Evolutionary conservation across 805 yeast species (phyloP).

Genomic region (Cyberlindnera galapagoensis): DNA sequence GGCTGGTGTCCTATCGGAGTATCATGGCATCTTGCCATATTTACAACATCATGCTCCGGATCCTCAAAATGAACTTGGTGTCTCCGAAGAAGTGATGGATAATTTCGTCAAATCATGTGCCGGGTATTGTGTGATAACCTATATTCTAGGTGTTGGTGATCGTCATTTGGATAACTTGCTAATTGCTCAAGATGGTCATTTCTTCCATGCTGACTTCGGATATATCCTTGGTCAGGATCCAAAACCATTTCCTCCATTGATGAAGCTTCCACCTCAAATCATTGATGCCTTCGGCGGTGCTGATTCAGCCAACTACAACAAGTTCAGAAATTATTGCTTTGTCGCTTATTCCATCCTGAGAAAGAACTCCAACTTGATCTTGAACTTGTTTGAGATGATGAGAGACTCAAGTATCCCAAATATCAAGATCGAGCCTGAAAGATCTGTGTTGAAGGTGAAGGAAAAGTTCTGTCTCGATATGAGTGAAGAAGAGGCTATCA

Average conservation of each 20-base stretch:
- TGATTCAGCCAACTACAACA: slow-evolving; percentile 73
- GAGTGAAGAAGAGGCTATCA: slow-evolving; percentile 93
- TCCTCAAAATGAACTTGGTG: slow-evolving; percentile 27
- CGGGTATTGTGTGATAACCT: slow-evolving; percentile 95
- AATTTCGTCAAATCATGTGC: slow-evolving; percentile 93
- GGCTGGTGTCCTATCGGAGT: slow-evolving; percentile 65
- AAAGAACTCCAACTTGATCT: slow-evolving; percentile 80
- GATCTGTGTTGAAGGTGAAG: slow-evolving; percentile 84
- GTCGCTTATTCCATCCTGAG: slow-evolving; percentile 88
- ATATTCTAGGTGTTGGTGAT: slow-evolving; percentile 93
- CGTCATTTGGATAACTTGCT: slow-evolving; percentile 89
- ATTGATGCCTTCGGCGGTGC: slow-evolving; percentile 98
- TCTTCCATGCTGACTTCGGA: slow-evolving; percentile 98
- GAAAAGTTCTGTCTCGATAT: slow-evolving; percentile 91
- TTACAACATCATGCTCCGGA: slow-evolving; percentile 63
- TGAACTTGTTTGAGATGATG: slow-evolving; percentile 91
- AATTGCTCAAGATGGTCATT: slow-evolving; percentile 75
- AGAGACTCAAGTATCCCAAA: slow-evolving; percentile 90
- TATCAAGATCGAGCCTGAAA: slow-evolving; percentile 72
- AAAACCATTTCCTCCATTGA: slow-evolving; percentile 96
- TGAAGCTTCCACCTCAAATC: slow-evolving; percentile 95
- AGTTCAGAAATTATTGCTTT: slow-evolving; percentile 89
- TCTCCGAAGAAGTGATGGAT: slow-evolving; percentile 65
- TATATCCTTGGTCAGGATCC: slow-evolving; percentile 96
- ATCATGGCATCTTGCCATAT: slow-evolving; percentile 71